Base-by-base conservation (phyloP, 352 stramenopile species). In the Peronospora destructor region DNA sequence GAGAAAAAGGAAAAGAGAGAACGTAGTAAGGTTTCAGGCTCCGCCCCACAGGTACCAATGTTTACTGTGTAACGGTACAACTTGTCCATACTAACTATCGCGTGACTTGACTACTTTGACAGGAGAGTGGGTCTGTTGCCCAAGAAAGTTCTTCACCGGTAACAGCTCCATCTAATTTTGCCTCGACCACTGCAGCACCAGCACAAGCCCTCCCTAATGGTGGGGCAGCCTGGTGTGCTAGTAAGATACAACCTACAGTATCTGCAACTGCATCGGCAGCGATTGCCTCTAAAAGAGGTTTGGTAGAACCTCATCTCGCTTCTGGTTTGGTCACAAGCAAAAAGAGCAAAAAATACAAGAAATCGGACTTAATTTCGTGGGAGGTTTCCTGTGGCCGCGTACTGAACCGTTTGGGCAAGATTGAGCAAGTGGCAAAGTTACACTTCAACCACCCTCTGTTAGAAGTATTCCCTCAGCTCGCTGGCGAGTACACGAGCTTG, bases 381-480 rank as follows among this genome's bases (percentile, higher is more conserved):
- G 83, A 93, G 46, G 57, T 66, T 10, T 53, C 67, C 0, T 88
- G 66, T 35, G 80, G 91, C 19, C 76, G 81, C 6, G 66, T 86
- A 2, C 53, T 93, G 2, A 90, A 87, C 25, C 66, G 79, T 9
- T 38, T 93, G 21, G 17, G 50, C 16, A 90, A 90, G 57, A 86
- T 91, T 43, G 83, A 93, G 42, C 75, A 87, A 41, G 79, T 93
- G 13, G 30, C 58, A 1, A 88, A 89, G 56, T 67, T 91, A 1
- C 81, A 93, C 42, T 91, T 93, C 35, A 75, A 91, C 47, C 57
- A 81, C 33, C 83, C 83, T 2, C 35, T 93, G 19, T 40, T 88
- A 5, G 73, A 89, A 38, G 65, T 89, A 13, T 87, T 91, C 40
- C 83, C 83, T 4, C 75, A 93, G 19, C 61, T 90, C 6, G 46